Evolutionary conservation across 2,329 filamentous ascomycete species (phyloP), one percentile per base, ranked within the genome.

Genomic region (Fusarium domesticum): DNA sequence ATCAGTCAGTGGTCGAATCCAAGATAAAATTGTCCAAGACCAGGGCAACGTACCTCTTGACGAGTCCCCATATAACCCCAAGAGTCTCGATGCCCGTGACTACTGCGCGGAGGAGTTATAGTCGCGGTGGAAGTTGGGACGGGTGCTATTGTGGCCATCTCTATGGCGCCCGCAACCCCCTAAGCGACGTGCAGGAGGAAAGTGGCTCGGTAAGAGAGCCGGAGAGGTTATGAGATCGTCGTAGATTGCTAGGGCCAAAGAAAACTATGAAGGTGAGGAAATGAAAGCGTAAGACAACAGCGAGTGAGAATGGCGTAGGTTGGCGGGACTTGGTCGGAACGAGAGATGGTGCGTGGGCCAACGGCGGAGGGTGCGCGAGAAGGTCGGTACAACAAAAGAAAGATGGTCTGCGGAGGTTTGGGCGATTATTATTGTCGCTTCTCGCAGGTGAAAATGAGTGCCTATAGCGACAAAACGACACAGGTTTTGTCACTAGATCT

Each of bases 121-220:
- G 69, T 66, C 43, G 73, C 70, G 48, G 73, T 68, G 39, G 73
- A 68, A 50, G 71, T 71, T 49, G 72, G 71, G 54, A 67, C 68
- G 54, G 75, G 66, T 54, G 77, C 75, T 64, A 80, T 72, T 60
- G 74, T 70, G 58, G 77, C 72, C 77, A 80, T 80, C 12, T 56
- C 32, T 48, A 57, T 60, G 56, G 56, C 53, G 51, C 61, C 62
- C 61, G 54, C 60, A 50, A 57, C 57, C 62, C 58, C 51, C 56
- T 54, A 48, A 49, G 43, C 28, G 20, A 38, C 23, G 39, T 40
- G 36, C 35, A 41, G 36, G 35, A 41, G 32, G n/a, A n/a, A n/a
- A 15, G 16, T 6, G n/a, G 23, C 18, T 14, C 23, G 17, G 20
- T 12, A 18, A 37, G n/a, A 16, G 32, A n/a, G 19, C 15, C 19